These are phyloP conservation scores for Hypomontagnella monticulosa DNA, from an alignment of 495 filamentous ascomycete species.

Conservation along the genomic window DNA sequence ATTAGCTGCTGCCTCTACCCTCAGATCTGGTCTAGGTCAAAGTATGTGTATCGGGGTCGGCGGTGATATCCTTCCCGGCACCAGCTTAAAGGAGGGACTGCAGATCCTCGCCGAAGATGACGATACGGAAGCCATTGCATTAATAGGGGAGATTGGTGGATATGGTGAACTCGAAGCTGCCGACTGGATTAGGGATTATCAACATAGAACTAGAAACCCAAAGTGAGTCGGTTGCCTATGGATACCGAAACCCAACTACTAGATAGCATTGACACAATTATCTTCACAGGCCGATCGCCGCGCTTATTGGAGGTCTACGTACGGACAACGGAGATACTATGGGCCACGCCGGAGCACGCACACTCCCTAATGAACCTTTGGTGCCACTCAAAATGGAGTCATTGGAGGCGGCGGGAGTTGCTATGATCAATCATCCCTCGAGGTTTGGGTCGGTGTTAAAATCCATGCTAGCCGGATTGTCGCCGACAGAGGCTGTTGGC, in stretches of 20 bases:
- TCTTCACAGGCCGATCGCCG: constrained; percentile 75
- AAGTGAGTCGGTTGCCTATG: constrained; percentile 66
- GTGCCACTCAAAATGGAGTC: constrained; percentile 72
- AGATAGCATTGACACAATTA: background rate
- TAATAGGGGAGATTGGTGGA: constrained; percentile 91
- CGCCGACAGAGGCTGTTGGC: constrained; percentile 29
- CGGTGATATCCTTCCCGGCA: constrained; percentile 85
- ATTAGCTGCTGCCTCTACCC: constrained; percentile 79
- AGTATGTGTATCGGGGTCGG: constrained; percentile 89
- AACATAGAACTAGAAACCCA: constrained; percentile 63
- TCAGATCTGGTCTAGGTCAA: constrained; percentile 83
- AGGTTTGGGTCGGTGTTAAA: constrained; percentile 81
- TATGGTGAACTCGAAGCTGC: constrained; percentile 82
- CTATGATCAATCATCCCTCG: constrained; percentile 82
- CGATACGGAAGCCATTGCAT: constrained; percentile 81
- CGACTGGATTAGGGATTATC: constrained; percentile 79
- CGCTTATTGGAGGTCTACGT: constrained; percentile 74
- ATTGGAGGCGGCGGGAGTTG: constrained; percentile 74
- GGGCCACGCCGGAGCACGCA: constrained; percentile 89
- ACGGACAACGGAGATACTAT: constrained; percentile 77
- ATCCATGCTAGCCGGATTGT: constrained; percentile 43
- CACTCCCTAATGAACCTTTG: constrained; percentile 71
- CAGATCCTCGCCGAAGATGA: constrained; percentile 76
- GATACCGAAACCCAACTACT: no score
- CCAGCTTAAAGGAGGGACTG: constrained; percentile 80